A percentile compares a stretch with the other conserved stretches of the same genome.
Conservation (phyloP, 257 asterid species). For the Cynanchum wilfordii region DNA sequence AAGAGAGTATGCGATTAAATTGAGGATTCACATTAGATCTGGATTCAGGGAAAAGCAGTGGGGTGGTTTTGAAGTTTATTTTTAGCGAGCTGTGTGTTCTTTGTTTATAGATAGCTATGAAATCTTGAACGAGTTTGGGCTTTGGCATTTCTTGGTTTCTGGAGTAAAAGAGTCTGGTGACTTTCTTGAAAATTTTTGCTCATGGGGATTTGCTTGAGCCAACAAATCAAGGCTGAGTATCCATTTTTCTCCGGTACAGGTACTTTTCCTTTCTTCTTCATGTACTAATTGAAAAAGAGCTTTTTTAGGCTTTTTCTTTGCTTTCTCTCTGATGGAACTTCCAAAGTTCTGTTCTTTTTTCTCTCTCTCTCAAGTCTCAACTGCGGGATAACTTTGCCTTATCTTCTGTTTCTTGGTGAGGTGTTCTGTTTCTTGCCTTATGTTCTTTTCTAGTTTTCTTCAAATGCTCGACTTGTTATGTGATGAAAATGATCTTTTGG, state of each 20-base stretch:
- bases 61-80: conserved; percentile 13
- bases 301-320: neutral
- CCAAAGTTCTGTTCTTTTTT: neutral
- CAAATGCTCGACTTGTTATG: neutral
- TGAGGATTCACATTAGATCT: conserved; percentile 49
- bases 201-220: conserved; percentile 90
- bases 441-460: neutral
- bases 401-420: neutral
- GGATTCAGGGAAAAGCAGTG: conserved; percentile 15
- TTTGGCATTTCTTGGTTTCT: conserved; percentile 22
- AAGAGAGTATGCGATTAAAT: too few species aligned
- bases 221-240: conserved; percentile 75
- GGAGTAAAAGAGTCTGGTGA: conserved; percentile 13
- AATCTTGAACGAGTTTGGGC: conserved; percentile 21
- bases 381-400: neutral
- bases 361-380: too few species aligned
- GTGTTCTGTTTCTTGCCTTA: neutral
- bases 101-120: conserved; percentile 18
- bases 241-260: conserved; percentile 49
- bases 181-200: conserved; percentile 17
- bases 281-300: neutral
- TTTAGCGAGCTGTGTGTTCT: conserved; percentile 8
- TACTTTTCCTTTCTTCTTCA: conserved; percentile 17
- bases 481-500: neutral
- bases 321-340: neutral